phyloP scores from a whole-genome alignment of 2,329 filamentous ascomycete species.

The Paecilomyces sp. region DNA sequence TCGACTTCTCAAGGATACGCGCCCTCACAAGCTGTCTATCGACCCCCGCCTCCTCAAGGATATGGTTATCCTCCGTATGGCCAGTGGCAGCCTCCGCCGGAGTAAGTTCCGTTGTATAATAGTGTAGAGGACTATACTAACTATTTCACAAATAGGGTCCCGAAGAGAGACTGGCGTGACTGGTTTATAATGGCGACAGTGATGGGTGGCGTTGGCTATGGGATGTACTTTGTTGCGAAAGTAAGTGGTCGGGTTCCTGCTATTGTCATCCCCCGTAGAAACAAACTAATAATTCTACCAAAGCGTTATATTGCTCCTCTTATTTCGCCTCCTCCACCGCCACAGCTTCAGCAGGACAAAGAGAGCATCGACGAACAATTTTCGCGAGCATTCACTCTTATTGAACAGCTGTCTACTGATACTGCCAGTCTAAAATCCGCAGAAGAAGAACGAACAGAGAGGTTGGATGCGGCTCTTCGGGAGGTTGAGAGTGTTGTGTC shows the following conservation, averaged over 20 bases:
- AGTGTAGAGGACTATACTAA: neutral
- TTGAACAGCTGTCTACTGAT: conserved; percentile 88
- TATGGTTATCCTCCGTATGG: conserved; percentile 47
- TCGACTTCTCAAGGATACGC: conserved; percentile 43
- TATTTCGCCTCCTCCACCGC: conserved; percentile 86
- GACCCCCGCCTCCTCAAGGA: conserved; percentile 33
- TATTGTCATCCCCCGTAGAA: neutral
- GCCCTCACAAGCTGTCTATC: conserved; percentile 32
- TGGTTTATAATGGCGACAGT: conserved; percentile 99
- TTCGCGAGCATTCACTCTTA: conserved; percentile 79
- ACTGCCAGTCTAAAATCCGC: conserved; percentile 81
- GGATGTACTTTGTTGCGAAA: conserved; percentile 80
- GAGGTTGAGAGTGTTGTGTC: conserved; percentile 79
- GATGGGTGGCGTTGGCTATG: conserved; percentile 81
- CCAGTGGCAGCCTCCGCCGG: conserved; percentile 46
- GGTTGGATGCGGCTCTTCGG: conserved; percentile 69
- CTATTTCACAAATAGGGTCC: conserved; percentile 36
- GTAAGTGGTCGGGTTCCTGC: conserved; percentile 41
- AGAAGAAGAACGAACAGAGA: conserved; percentile 75
- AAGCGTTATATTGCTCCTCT: conserved; percentile 87
- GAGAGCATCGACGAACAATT: conserved; percentile 88
- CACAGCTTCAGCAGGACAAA: conserved; percentile 92
- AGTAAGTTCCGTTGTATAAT: conserved; percentile 30
- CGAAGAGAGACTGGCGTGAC: conserved; percentile 89
- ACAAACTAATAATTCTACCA: conserved; percentile 9